A percentile compares a stretch with the other conserved stretches of the same genome.
phyloP scores from a whole-genome alignment of 345 rosid species.

The Geranium rotundifolium region DNA sequence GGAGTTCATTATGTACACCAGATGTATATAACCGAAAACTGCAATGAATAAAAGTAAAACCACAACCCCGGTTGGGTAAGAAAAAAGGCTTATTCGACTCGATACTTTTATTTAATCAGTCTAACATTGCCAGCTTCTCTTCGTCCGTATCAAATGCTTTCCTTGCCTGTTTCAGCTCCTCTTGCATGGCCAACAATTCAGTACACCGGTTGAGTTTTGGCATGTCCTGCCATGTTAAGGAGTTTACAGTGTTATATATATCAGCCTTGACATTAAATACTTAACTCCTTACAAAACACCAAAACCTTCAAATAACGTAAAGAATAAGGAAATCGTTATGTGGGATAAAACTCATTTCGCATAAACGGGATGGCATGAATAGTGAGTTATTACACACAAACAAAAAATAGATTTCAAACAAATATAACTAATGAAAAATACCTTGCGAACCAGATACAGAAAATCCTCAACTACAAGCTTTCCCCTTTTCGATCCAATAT shows the following conservation, averaged over 20 bases:
- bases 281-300: too few relatives aligned
- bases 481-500: constrained; percentile 72
- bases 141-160: constrained; percentile 91
- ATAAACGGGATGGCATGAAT: too few relatives aligned
- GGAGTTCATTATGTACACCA: too few relatives aligned
- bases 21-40: too few relatives aligned
- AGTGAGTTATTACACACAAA: background rate
- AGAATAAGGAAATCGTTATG: too few relatives aligned
- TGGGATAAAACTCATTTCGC: too few relatives aligned
- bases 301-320: too few relatives aligned
- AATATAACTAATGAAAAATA: constrained; percentile 9
- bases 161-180: constrained; percentile 93
- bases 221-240: constrained; percentile 36
- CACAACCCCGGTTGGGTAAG: too few relatives aligned
- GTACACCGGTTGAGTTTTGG: constrained; percentile 83
- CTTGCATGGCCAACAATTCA: constrained; percentile 83
- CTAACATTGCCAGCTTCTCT: constrained; percentile 41
- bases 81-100: too few relatives aligned
- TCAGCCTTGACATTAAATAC: background rate
- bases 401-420: background rate
- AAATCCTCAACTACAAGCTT: constrained; percentile 80
- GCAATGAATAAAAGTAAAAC: too few relatives aligned
- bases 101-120: background rate
- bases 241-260: background rate
- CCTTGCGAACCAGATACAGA: constrained; percentile 79